A percentile compares a stretch with the other conserved stretches of the same genome.
These are phyloP conservation scores for Annulohypoxylon nitens DNA, from an alignment of 495 filamentous ascomycete species.

Conservation along the genomic window DNA sequence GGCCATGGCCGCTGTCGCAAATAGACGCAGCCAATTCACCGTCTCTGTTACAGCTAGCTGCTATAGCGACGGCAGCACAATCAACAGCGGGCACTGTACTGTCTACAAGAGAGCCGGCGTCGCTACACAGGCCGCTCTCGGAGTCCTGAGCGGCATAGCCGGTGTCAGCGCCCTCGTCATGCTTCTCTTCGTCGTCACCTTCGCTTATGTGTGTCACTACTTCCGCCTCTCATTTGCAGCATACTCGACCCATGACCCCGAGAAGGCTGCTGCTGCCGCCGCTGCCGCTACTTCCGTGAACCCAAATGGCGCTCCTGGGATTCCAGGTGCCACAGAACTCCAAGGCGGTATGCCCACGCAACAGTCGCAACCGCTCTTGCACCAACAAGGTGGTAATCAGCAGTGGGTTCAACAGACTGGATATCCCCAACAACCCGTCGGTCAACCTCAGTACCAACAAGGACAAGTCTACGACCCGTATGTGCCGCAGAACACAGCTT, in stretches of 20 bases:
- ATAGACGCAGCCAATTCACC: constrained; percentile 55
- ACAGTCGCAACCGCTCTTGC: constrained; percentile 43
- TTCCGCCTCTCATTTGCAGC: constrained; percentile 55
- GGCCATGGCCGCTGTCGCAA: constrained; percentile 60
- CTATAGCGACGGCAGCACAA: constrained; percentile 54
- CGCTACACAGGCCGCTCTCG: constrained; percentile 45
- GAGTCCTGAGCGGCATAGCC: constrained; percentile 56
- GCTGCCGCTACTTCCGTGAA: constrained; percentile 29
- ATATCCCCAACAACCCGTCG: constrained; percentile 40
- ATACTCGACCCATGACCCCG: constrained; percentile 44
- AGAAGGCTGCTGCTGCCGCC: constrained; percentile 51
- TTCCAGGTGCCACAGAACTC: constrained; percentile 34
- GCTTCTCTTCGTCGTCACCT: constrained; percentile 61
- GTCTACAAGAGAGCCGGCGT: constrained; percentile 48
- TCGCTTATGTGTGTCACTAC: constrained; percentile 58
- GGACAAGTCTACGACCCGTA: constrained; percentile 43
- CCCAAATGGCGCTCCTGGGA: constrained; percentile 2
- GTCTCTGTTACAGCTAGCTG: constrained; percentile 51
- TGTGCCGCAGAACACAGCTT: constrained; percentile 38
- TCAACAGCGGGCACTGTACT: constrained; percentile 55
- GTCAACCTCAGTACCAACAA: constrained; percentile 40
- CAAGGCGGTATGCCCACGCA: constrained; percentile 42
- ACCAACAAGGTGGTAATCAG: constrained; percentile 39
- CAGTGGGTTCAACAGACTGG: constrained; percentile 46
- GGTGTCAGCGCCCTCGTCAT: constrained; percentile 58